phyloP scores from a whole-genome alignment of 202 grass and related monocot species.

The Eragrostis tef region DNA sequence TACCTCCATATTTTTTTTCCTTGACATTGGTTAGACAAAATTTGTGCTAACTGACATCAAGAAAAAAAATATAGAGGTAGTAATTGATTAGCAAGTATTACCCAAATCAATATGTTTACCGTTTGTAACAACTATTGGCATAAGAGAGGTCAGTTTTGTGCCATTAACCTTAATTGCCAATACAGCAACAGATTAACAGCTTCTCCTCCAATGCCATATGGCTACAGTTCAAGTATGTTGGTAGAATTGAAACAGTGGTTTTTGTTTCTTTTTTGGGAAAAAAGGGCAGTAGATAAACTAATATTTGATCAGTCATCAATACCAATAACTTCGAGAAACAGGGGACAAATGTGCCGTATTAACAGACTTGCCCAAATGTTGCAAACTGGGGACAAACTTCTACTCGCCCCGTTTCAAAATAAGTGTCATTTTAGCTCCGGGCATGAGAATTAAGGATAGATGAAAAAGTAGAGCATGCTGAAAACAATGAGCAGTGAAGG shows the following conservation, averaged over 20 bases:
- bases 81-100: slow-evolving; percentile 9
- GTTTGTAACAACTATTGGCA: neutral
- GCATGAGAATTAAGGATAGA: too few species aligned
- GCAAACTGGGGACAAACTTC: neutral
- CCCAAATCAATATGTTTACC: neutral
- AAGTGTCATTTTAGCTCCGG: too few species aligned
- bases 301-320: slow-evolving; percentile 28
- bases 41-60: too few species aligned
- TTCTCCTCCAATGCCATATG: slow-evolving; percentile 1
- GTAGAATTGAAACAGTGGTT: neutral
- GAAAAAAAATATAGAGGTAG: too few species aligned
- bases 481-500: too few species aligned
- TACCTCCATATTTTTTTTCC: too few species aligned
- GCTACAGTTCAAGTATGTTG: neutral
- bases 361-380: neutral
- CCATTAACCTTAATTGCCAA: slow-evolving; percentile 8
- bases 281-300: slow-evolving; percentile 18
- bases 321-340: neutral
- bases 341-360: neutral
- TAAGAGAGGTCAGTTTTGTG: neutral
- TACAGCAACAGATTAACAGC: slow-evolving; percentile 21
- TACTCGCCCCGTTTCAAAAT: too few species aligned
- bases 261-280: neutral
- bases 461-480: too few species aligned
- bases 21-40: too few species aligned